Percentiles rank a stretch among this genome's conserved stretches.
These are phyloP conservation scores for Plasmodium gaboni DNA, from an alignment of 169 alveolate genomes.

Conservation along the genomic window DNA sequence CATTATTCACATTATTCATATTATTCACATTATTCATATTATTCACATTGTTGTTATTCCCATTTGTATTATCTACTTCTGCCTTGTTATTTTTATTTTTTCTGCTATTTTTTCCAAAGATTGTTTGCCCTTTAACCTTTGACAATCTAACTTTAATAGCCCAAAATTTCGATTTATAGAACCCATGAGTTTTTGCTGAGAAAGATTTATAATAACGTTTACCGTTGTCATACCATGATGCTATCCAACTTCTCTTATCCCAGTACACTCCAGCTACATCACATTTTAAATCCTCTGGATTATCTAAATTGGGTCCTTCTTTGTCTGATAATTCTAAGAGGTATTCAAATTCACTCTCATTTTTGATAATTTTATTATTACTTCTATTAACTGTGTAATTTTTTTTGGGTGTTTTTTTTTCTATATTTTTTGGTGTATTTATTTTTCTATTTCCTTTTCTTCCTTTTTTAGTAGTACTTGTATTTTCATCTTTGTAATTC, in stretches of 20 bases:
- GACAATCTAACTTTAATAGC: slow-evolving; percentile 88
- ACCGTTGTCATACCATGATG: slow-evolving; percentile 90
- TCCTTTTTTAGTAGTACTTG: neutral
- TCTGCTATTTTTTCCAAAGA: slow-evolving; percentile 52
- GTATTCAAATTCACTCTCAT: slow-evolving; percentile 85
- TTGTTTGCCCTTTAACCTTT: slow-evolving; percentile 80
- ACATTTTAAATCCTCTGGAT: slow-evolving; percentile 84
- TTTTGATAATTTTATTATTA: slow-evolving; percentile 58
- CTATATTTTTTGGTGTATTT: slow-evolving; percentile 19
- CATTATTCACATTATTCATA: too few relatives aligned
- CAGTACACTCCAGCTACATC: slow-evolving; percentile 90
- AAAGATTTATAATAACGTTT: slow-evolving; percentile 86
- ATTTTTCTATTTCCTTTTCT: slow-evolving; percentile 48
- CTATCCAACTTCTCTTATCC: slow-evolving; percentile 92
- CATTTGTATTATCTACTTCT: neutral
- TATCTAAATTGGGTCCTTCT: slow-evolving; percentile 79
- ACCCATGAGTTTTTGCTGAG: slow-evolving; percentile 89
- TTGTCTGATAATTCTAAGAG: slow-evolving; percentile 81
- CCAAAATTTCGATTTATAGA: slow-evolving; percentile 86
- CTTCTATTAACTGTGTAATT: slow-evolving; percentile 15
- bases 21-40: neutral
- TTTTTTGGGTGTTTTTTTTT: slow-evolving; percentile 53
- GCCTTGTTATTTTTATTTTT: slow-evolving; percentile 9
- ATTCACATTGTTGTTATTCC: neutral
- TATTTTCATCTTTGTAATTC: neutral